These are phyloP conservation scores for Starmerella bombicola DNA, from an alignment of 805 yeast genomes.

Conservation along the genomic window DNA sequence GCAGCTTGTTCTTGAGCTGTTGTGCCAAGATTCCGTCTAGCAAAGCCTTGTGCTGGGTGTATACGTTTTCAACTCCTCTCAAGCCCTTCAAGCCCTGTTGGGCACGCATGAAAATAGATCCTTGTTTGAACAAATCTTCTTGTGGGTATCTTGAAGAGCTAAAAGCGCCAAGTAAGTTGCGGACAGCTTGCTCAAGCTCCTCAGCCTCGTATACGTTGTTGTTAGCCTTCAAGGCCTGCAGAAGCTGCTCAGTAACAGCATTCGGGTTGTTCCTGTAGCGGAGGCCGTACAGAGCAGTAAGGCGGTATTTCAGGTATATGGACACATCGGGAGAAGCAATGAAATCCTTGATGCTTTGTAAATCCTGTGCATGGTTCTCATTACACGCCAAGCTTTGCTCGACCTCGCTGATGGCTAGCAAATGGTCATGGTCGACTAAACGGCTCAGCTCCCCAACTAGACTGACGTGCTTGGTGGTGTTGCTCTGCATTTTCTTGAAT, in stretches of 20 bases:
- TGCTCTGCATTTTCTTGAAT: slow-evolving; percentile 72
- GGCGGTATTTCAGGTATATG: slow-evolving; percentile 50
- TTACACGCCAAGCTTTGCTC: slow-evolving; percentile 75
- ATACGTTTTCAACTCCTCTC: slow-evolving; percentile 42
- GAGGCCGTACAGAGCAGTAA: slow-evolving; percentile 61
- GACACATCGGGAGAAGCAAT: slow-evolving; percentile 34
- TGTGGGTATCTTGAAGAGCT: slow-evolving; percentile 37
- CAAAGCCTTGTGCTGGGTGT: slow-evolving; percentile 83
- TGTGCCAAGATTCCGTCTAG: slow-evolving; percentile 39
- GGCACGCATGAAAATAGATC: slow-evolving; percentile 32
- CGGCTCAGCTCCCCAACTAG: slow-evolving; percentile 77
- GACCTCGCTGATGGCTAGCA: slow-evolving; percentile 80
- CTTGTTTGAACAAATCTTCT: slow-evolving; percentile 31
- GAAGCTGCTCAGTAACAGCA: slow-evolving; percentile 34
- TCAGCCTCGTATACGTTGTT: slow-evolving; percentile 17
- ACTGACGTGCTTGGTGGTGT: slow-evolving; percentile 85
- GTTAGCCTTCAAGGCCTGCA: slow-evolving; percentile 27
- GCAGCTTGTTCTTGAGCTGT: slow-evolving; percentile 34
- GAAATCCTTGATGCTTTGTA: slow-evolving; percentile 43
- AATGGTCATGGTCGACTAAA: slow-evolving; percentile 43
- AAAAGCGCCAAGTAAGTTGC: slow-evolving; percentile 33
- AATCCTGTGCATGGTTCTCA: slow-evolving; percentile 45
- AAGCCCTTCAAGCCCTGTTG: slow-evolving; percentile 33
- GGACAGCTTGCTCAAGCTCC: slow-evolving; percentile 31
- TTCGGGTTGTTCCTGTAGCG: slow-evolving; percentile 47